Conservation (phyloP, 2,329 filamentous ascomycete genomes). For the Alternaria longipes region DNA sequence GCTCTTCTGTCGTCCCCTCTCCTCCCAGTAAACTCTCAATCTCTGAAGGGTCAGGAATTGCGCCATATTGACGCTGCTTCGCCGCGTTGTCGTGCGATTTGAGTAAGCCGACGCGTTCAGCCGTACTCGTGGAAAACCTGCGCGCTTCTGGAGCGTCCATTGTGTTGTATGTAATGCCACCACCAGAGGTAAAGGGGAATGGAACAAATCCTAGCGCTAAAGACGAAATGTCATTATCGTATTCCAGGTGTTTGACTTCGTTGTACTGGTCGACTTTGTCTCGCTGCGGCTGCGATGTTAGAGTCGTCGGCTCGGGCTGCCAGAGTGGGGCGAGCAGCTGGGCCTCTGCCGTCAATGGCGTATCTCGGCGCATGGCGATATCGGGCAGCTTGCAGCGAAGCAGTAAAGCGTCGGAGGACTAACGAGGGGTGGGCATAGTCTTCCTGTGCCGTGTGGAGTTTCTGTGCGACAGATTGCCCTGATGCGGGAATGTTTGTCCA, state of each 20-base stretch:
- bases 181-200: conserved; percentile 33
- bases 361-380: conserved; percentile 22
- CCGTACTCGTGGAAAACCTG: conserved; percentile 42
- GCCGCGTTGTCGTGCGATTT: conserved; percentile 29
- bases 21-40: conserved; percentile 38
- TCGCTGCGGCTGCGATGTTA: conserved; percentile 7
- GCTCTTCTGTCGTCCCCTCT: conserved; percentile 30
- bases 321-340: conserved; percentile 24
- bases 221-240: conserved; percentile 34
- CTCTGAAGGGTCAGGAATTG: conserved; percentile 37
- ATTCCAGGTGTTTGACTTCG: conserved; percentile 7
- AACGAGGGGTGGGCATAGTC: conserved; percentile 21
- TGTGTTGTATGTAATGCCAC: conserved; percentile 26
- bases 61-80: conserved; percentile 41
- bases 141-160: conserved; percentile 47
- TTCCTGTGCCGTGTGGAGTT: conserved; percentile 12
- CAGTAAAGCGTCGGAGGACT: conserved; percentile 15
- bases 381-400: conserved; percentile 23
- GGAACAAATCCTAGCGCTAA: conserved; percentile 35
- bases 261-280: conserved; percentile 6
- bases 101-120: conserved; percentile 38
- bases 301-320: conserved; percentile 12
- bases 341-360: conserved; percentile 22
- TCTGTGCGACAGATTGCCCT: conserved; percentile 17
- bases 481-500: conserved; percentile 16